Evolutionary conservation across 2,329 filamentous ascomycete genomes (phyloP).

Genomic region (Hirsutella minnesotensis): DNA sequence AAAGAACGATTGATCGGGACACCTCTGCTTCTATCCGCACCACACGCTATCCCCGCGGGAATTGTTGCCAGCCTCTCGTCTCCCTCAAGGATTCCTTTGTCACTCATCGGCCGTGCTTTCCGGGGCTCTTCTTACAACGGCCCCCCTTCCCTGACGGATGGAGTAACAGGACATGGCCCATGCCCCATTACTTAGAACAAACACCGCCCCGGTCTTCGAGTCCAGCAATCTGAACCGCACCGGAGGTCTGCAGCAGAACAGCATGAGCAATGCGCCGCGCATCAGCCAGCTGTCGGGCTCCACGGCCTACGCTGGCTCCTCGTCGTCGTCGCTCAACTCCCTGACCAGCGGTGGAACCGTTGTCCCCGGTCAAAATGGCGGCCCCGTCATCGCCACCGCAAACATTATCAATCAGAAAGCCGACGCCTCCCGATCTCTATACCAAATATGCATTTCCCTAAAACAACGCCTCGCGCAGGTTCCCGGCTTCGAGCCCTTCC

Average conservation of each 20-base stretch:
- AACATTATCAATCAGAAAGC: constrained; percentile 98
- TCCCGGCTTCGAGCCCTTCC: constrained; percentile 66
- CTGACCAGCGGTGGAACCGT: constrained; percentile 32
- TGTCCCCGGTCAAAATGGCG: constrained; percentile 32
- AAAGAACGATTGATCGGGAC: constrained; percentile 1
- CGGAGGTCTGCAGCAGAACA: constrained; percentile 30
- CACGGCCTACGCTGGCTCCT: constrained; percentile 41
- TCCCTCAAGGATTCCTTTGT: not conserved
- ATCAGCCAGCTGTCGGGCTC: constrained; percentile 52
- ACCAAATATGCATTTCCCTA: constrained; percentile 85
- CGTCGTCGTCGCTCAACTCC: constrained; percentile 38
- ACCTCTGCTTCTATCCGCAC: constrained; percentile 1
- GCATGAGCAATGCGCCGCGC: constrained; percentile 41
- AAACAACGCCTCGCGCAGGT: constrained; percentile 73
- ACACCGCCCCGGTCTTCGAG: constrained; percentile 44
- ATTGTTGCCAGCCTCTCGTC: not conserved
- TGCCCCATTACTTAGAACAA: constrained; percentile 47
- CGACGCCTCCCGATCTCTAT: constrained; percentile 82
- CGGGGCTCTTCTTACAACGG: not conserved
- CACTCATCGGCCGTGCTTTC: not conserved
- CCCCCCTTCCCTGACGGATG: constrained; percentile 22
- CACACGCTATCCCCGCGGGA: not conserved
- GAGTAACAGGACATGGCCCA: constrained; percentile 42
- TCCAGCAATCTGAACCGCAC: constrained; percentile 31
- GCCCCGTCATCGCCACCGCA: constrained; percentile 62